phyloP scores from a whole-genome alignment of 2,329 filamentous ascomycete species.

The Venturia nashicola region DNA sequence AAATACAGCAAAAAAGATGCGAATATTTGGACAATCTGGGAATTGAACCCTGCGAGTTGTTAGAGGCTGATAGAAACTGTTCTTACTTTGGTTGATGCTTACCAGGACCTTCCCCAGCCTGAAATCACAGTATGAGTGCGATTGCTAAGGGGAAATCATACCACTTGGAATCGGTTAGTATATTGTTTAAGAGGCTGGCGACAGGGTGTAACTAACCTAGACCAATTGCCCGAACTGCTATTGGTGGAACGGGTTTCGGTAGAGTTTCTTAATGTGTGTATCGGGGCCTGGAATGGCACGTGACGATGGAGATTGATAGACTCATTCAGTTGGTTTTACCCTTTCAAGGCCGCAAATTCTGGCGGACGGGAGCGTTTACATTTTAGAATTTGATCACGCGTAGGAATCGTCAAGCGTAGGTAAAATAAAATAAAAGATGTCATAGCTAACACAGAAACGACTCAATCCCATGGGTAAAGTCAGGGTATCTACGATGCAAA shows the following conservation, averaged over 20 bases:
- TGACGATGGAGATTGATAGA: background rate
- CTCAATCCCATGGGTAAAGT: background rate
- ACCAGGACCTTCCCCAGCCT: background rate
- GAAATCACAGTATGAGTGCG: background rate
- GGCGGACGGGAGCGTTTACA: too few species aligned
- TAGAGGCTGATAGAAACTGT: background rate
- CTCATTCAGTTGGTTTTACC: too few species aligned
- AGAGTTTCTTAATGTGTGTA: too few species aligned
- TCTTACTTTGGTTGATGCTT: background rate
- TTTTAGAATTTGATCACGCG: too few species aligned
- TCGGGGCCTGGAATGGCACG: too few species aligned
- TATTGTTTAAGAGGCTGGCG: too few species aligned
- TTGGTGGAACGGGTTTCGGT: too few species aligned
- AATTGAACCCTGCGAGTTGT: background rate
- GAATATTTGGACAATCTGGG: background rate
- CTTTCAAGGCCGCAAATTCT: too few species aligned
- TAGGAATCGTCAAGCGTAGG: background rate
- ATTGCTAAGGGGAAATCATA: background rate
- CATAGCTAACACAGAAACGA: background rate
- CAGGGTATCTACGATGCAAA: slow-evolving; percentile 4
- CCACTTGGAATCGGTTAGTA: background rate
- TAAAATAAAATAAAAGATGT: background rate
- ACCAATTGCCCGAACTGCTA: background rate
- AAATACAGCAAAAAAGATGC: background rate
- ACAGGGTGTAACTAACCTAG: background rate